These are phyloP conservation scores for Rhodocollybia butyracea DNA, from an alignment of 768 basidiomycete genomes.

Conservation along the genomic window DNA sequence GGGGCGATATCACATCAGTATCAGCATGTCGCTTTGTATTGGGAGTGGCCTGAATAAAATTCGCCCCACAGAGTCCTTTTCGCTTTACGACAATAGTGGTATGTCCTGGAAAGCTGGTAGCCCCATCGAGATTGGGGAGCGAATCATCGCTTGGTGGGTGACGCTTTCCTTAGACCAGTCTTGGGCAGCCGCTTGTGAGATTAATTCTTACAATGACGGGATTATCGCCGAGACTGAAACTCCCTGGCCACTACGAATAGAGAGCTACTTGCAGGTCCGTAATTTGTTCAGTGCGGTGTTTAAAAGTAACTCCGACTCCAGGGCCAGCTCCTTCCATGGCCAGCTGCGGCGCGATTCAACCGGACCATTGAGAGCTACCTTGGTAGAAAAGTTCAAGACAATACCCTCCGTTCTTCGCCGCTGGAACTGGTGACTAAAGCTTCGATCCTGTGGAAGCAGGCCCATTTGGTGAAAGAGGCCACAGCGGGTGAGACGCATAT, in stretches of 20 bases:
- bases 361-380: not conserved
- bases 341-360: not conserved
- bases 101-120: slow-evolving; percentile 21
- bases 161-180: slow-evolving; percentile 30
- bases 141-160: slow-evolving; percentile 34
- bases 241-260: slow-evolving; percentile 36
- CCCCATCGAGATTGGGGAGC: slow-evolving; percentile 33
- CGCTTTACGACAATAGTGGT: slow-evolving; percentile 27
- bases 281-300: slow-evolving; percentile 2
- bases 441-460: slow-evolving; percentile 32
- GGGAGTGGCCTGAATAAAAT: slow-evolving; percentile 38
- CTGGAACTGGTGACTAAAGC: slow-evolving; percentile 22
- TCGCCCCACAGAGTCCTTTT: slow-evolving; percentile 20
- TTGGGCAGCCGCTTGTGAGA: slow-evolving; percentile 35
- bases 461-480: slow-evolving; percentile 22
- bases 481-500: slow-evolving; percentile 20
- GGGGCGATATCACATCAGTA: slow-evolving; percentile 38
- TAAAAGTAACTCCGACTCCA: not conserved
- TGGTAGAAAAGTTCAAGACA: not conserved
- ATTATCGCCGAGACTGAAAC: slow-evolving; percentile 23
- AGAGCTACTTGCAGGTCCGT: slow-evolving; percentile 31
- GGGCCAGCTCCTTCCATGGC: not conserved
- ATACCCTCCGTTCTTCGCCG: not conserved
- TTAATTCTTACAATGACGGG: slow-evolving; percentile 1
- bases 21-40: slow-evolving; percentile 30